Evolutionary conservation across 768 basidiomycete species (phyloP).

Genomic region (Cystofilobasidium macerans): DNA sequence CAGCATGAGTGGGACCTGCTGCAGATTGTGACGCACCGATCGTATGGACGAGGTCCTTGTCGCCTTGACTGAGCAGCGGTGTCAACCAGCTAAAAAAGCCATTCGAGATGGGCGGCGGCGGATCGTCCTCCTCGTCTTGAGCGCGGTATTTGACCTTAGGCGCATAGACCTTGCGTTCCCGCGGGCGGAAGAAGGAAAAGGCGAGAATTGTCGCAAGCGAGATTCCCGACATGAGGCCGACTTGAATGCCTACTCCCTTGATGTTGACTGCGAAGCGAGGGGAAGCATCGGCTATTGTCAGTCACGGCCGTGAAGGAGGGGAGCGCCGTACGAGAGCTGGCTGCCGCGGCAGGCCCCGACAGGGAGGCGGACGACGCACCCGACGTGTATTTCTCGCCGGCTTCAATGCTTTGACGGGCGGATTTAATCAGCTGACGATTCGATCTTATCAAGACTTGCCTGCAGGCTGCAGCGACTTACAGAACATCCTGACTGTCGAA

Average conservation of each 20-base stretch:
- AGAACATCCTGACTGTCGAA: no score
- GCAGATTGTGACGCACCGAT: constrained; percentile 31
- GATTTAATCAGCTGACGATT: no score
- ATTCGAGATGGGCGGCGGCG: constrained; percentile 60
- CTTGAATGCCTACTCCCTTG: constrained; percentile 30
- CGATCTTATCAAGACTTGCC: no score
- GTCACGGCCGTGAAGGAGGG: not conserved
- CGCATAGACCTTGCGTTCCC: constrained; percentile 57
- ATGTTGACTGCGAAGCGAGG: constrained; percentile 12
- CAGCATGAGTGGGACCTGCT: not conserved
- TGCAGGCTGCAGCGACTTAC: no score
- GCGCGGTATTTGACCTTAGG: constrained; percentile 50
- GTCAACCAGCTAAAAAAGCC: constrained; percentile 81
- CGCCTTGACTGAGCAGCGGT: constrained; percentile 68
- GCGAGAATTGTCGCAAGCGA: constrained; percentile 38
- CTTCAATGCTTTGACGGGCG: no score
- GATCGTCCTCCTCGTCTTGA: constrained; percentile 43
- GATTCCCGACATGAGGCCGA: constrained; percentile 38
- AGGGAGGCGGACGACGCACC: no score
- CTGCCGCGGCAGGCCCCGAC: not conserved
- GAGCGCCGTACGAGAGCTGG: not conserved
- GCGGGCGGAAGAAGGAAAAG: constrained; percentile 78
- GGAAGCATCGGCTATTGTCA: no score
- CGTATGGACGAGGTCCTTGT: constrained; percentile 62
- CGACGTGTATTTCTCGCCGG: no score